A percentile compares a stretch with the other conserved stretches of the same genome.
Conservation (phyloP, 192 early-diverging fungal genomes). For the Gryganskiella cystojenkinii region DNA sequence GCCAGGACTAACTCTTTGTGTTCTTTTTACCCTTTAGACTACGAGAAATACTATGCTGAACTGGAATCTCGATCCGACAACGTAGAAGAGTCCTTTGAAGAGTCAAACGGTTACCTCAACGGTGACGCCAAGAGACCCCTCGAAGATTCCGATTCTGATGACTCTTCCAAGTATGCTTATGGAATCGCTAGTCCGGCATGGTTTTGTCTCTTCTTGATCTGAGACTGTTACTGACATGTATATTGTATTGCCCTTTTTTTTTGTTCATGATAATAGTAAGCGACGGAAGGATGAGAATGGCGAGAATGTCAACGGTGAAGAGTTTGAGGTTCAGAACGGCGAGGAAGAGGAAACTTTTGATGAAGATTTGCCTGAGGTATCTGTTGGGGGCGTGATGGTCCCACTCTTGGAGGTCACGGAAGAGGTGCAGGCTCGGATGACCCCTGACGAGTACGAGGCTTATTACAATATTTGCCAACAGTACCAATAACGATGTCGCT, state of each 20-base stretch:
- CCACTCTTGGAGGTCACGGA: constrained; percentile 63
- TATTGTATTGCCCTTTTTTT: not conserved
- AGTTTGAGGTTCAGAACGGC: constrained; percentile 37
- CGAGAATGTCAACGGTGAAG: not conserved
- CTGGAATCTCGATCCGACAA: constrained; percentile 12
- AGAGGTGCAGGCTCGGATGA: constrained; percentile 64
- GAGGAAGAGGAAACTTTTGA: constrained; percentile 29
- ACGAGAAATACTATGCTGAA: constrained; percentile 47
- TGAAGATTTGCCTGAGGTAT: constrained; percentile 38
- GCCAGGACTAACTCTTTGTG: constrained; percentile 22
- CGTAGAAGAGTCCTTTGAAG: constrained; percentile 19
- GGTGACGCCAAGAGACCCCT: constrained; percentile 24
- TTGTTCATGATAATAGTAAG: constrained; percentile 13
- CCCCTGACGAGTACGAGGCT: constrained; percentile 64
- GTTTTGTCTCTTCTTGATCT: not conserved
- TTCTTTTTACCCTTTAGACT: constrained; percentile 8
- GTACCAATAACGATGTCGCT: constrained; percentile 13
- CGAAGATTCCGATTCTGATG: constrained; percentile 13
- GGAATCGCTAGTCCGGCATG: constrained; percentile 16
- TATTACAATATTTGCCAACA: constrained; percentile 42
- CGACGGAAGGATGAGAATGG: constrained; percentile 23
- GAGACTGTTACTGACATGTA: not conserved
- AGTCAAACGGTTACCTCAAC: not conserved
- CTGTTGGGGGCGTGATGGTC: constrained; percentile 52
- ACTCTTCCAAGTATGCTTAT: constrained; percentile 5